phyloP scores from a whole-genome alignment of 108 stramenopile species.

The Cyclotella distinguenda region DNA sequence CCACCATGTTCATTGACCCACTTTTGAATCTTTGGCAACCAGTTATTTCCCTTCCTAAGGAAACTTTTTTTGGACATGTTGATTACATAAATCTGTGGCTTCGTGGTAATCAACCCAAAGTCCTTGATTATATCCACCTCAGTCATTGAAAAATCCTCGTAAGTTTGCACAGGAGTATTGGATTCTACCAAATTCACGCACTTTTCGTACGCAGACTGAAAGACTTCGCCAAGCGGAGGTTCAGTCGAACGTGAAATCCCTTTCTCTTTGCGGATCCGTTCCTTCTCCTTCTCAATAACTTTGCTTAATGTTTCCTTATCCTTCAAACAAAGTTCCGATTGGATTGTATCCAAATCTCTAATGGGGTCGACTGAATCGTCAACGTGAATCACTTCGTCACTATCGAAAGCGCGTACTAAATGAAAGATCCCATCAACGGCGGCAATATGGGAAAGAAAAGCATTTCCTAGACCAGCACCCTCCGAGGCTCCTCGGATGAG shows the following conservation, averaged over 20 bases:
- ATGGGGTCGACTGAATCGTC: slow-evolving; percentile 99
- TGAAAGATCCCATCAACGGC: slow-evolving; percentile 98
- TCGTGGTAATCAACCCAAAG: slow-evolving; percentile 95
- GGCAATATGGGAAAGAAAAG: slow-evolving; percentile 96
- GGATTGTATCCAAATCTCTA: slow-evolving; percentile 98
- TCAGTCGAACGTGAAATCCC: slow-evolving; percentile 70
- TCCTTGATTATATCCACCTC: slow-evolving; percentile 88
- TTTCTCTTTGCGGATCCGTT: slow-evolving; percentile 85
- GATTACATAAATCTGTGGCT: slow-evolving; percentile 97
- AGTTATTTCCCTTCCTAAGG: slow-evolving; percentile 93
- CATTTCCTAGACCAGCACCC: slow-evolving; percentile 99
- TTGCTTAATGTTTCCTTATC: slow-evolving; percentile 74
- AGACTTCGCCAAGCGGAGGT: slow-evolving; percentile 65
- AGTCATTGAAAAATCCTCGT: slow-evolving; percentile 76
- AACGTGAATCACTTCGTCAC: slow-evolving; percentile 97
- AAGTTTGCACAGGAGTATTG: slow-evolving; percentile 83
- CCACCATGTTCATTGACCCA: slow-evolving; percentile 97
- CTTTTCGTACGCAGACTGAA: slow-evolving; percentile 76
- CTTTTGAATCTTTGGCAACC: slow-evolving; percentile 92
- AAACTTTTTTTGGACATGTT: slow-evolving; percentile 95
- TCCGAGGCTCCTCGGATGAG: slow-evolving; percentile 96
- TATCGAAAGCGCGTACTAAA: slow-evolving; percentile 95
- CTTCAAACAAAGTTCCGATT: slow-evolving; percentile 94
- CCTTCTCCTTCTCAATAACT: slow-evolving; percentile 73
- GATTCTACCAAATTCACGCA: slow-evolving; percentile 70